phyloP scores from a whole-genome alignment of 352 stramenopile genomes.

The Globisporangium iwayamae region DNA sequence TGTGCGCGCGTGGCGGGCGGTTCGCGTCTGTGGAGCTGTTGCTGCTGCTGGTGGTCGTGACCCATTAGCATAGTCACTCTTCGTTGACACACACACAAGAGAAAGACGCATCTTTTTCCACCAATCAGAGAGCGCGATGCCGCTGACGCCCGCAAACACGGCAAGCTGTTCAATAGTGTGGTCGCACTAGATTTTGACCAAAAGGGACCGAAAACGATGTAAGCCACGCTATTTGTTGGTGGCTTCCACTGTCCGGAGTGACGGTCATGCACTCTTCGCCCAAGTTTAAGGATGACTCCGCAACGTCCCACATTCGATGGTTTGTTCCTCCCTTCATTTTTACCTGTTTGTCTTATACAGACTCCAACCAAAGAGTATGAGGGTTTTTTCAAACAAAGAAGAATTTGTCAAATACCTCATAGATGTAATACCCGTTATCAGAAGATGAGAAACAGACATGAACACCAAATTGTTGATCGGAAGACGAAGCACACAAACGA shows the following conservation, averaged over 20 bases:
- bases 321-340: neutral
- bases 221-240: conserved; percentile 1
- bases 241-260: neutral
- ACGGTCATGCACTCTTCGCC: conserved; percentile 1
- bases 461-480: neutral
- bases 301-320: conserved; percentile 20
- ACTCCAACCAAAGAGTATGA: no score
- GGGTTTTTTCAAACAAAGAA: neutral
- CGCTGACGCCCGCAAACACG: neutral
- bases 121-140: conserved; percentile 2
- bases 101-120: neutral
- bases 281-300: conserved; percentile 25
- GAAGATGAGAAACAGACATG: neutral
- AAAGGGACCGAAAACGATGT: neutral
- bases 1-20: neutral
- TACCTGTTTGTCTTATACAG: neutral
- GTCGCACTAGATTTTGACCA: neutral
- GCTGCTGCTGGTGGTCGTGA: conserved; percentile 6
- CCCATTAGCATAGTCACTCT: conserved; percentile 10
- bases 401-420: no score
- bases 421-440: neutral
- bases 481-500: conserved; percentile 3
- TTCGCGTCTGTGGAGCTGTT: conserved; percentile 8
- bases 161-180: neutral
- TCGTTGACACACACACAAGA: conserved; percentile 3